Evolutionary conservation across 2,329 filamentous ascomycete genomes (phyloP).

Genomic region (Colletotrichum simmondsii): DNA sequence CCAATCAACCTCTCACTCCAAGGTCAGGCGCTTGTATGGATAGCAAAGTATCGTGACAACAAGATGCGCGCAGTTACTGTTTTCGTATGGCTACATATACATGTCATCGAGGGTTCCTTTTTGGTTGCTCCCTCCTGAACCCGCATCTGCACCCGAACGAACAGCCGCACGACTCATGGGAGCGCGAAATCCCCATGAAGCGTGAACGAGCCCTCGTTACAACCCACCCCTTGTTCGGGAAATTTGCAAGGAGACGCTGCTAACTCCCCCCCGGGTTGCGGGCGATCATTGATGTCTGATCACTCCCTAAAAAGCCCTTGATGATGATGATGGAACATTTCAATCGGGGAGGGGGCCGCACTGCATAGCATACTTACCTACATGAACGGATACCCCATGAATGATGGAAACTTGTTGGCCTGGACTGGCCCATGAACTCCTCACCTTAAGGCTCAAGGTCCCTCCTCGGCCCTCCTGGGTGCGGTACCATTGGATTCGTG

Average conservation of each 20-base stretch:
- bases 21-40: background rate
- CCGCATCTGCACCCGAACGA: constrained; percentile 15
- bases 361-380: constrained; percentile 9
- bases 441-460: background rate
- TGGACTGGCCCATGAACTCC: background rate
- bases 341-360: background rate
- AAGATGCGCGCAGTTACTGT: background rate
- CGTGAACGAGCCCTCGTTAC: constrained; percentile 8
- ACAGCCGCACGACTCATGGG: constrained; percentile 14
- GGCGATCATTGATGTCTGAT: constrained; percentile 28
- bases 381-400: background rate
- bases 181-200: background rate
- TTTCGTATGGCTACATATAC: background rate
- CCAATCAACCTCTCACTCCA: background rate
- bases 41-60: background rate
- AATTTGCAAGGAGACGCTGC: constrained; percentile 16
- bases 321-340: constrained; percentile 12
- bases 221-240: constrained; percentile 23
- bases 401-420: background rate
- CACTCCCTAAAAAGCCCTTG: background rate
- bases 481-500: background rate
- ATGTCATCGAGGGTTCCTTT: background rate
- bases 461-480: background rate
- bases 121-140: constrained; percentile 3
- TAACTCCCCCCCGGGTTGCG: constrained; percentile 14